Evolutionary conservation across 1,139 yeast genomes (phyloP).

Genomic region (Meyerozyma carpophila): DNA sequence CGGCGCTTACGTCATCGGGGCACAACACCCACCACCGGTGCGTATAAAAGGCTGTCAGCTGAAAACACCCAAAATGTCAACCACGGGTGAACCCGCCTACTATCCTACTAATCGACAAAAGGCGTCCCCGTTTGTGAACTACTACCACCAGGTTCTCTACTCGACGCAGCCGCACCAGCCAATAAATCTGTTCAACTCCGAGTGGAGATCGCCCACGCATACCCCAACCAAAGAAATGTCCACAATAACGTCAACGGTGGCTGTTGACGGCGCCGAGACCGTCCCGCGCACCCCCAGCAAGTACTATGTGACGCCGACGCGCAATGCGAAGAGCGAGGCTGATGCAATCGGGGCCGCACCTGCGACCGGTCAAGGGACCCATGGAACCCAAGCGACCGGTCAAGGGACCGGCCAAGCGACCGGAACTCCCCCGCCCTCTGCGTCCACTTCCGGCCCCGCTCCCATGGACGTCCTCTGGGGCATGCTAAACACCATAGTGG

Average conservation of each 20-base stretch:
- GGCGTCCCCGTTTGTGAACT: neutral
- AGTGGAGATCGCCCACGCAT: neutral
- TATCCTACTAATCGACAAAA: neutral
- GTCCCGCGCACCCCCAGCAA: neutral
- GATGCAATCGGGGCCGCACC: too few relatives aligned
- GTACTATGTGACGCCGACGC: neutral
- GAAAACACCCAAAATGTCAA: neutral
- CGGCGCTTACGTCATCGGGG: neutral
- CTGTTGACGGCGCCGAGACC: neutral
- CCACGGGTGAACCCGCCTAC: neutral
- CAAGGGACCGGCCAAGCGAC: too few relatives aligned
- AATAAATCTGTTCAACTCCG: neutral
- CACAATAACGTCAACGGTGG: neutral
- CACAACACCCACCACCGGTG: neutral
- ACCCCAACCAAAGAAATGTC: neutral
- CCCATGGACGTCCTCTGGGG: slow-evolving; percentile 45
- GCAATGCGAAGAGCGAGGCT: too few relatives aligned
- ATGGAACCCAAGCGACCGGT: too few relatives aligned
- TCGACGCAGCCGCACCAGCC: neutral
- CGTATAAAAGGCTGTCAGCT: neutral
- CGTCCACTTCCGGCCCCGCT: neutral
- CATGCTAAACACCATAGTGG: slow-evolving; percentile 50
- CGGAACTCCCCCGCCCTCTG: too few relatives aligned
- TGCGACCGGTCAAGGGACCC: too few relatives aligned
- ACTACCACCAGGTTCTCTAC: neutral